Base-by-base conservation (phyloP, 208 protist genomes). In the Wallacemonas sp. region DNA sequence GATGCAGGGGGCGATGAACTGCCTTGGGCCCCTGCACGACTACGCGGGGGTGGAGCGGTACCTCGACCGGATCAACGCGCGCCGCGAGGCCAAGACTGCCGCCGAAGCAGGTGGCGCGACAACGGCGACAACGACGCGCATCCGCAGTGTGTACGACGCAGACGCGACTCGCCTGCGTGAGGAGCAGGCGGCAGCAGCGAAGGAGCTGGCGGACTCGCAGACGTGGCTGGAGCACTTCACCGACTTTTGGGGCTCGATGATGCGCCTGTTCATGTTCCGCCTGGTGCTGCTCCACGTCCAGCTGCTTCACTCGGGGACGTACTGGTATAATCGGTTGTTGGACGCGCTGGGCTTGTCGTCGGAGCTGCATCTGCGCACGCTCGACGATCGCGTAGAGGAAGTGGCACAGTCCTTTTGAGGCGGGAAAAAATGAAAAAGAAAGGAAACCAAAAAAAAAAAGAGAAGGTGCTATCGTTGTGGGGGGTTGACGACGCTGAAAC, bases 41-140 rank as follows among this genome's bases (percentile, higher is more conserved):
- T 83, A 86, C 48, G 81, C 86, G 20, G 77, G 61, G 28, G 76
- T 82, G 31, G 65, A 91, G 46, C 70, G 20, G 12, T 91, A 90
- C 48, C 59, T 92, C 12, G 46, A 57, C 7, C 59, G 66, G 11
- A n/a, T 91, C 41, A 63, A 84, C 39, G 32, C 29, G 5, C 10
- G 70, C 70, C 57, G 63, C 59, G 36, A 38, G 64, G 39, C 44
- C 23, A 5, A 59, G 59, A 7, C 39, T 16, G 5, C 62, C 45
- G 28, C 18, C 3, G 14, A 36, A 16, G 29, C 14, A 22, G 46
- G 36, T 28, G 18, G 25, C 29, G 57, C n/a, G 22, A 11, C 20
- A 14, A 28, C 26, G 57, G 28, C 28, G 22, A 38, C 2, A 29
- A 16, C 18, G 16, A 3, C 28, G 32, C 26, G 29, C 20, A 10